These are phyloP conservation scores for Akanthomyces muscarius DNA, from an alignment of 2,329 filamentous ascomycete species.

Conservation along the genomic window DNA sequence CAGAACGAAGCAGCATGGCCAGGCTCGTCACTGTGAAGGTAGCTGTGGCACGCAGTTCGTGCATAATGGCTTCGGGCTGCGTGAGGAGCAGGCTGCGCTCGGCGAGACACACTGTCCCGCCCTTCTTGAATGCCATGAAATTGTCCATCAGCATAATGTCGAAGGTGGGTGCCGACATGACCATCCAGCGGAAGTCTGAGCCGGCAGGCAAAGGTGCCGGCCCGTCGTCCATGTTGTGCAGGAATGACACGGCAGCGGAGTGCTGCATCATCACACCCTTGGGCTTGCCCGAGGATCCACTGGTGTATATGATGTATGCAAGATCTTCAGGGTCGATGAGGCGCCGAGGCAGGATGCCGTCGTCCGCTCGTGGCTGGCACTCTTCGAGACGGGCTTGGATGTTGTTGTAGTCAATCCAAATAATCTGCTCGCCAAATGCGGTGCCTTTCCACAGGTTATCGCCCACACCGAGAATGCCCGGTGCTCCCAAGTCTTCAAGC, in stretches of 20 bases:
- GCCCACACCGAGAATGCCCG: no score
- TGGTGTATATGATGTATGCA: constrained; percentile 41
- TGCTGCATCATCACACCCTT: constrained; percentile 71
- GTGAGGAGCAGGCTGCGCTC: constrained; percentile 12
- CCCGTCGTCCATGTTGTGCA: background rate
- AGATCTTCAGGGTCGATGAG: constrained; percentile 20
- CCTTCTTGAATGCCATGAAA: background rate
- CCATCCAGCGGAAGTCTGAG: constrained; percentile 9
- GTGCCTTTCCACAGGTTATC: no score
- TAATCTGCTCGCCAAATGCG: no score
- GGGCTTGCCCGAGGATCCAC: constrained; percentile 45
- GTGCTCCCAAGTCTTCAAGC: no score
- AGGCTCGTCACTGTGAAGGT: constrained; percentile 11
- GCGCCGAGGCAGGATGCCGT: constrained; percentile 21
- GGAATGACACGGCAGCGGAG: constrained; percentile 37
- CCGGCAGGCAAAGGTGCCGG: constrained; percentile 4
- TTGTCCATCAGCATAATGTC: constrained; percentile 10
- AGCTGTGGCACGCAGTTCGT: constrained; percentile 7
- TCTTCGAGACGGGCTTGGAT: no score
- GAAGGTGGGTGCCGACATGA: constrained; percentile 11
- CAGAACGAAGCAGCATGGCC: constrained; percentile 2
- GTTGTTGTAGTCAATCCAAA: no score
- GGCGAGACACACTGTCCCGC: constrained; percentile 12
- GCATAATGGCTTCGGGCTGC: constrained; percentile 2
- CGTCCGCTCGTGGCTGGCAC: no score